phyloP scores from a whole-genome alignment of 1,284 basidiomycete genomes.

The Rhodotorula glutinis region DNA sequence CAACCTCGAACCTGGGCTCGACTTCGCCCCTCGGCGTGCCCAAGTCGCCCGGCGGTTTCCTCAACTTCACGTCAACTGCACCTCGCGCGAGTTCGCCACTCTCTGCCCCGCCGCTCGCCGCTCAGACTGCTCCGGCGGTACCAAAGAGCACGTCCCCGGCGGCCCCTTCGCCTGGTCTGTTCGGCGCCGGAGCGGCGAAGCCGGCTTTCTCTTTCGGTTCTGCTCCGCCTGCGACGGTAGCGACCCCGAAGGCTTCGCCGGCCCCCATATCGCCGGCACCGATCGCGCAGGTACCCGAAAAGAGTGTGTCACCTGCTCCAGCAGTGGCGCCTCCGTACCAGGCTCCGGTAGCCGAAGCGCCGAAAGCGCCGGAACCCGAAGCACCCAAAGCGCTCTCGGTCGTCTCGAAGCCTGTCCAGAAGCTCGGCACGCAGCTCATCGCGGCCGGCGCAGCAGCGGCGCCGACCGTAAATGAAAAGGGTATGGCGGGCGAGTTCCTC shows the following conservation, averaged over 20 bases:
- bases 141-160: neutral
- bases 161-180: neutral
- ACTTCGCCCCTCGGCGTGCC: no score
- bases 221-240: neutral
- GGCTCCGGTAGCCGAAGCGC: no score
- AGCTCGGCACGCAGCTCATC: constrained; percentile 24
- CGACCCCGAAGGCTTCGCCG: neutral
- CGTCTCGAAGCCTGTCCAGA: constrained; percentile 26
- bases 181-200: neutral
- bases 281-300: constrained; percentile 1
- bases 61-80: constrained; percentile 27
- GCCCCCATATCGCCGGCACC: neutral
- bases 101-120: constrained; percentile 9
- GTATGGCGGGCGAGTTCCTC: constrained; percentile 45
- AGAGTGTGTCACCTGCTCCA: neutral
- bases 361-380: constrained; percentile 6
- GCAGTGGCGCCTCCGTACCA: constrained; percentile 21
- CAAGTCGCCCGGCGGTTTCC: constrained; percentile 12
- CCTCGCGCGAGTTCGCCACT: constrained; percentile 24
- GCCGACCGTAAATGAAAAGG: constrained; percentile 42
- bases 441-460: neutral
- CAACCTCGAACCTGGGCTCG: no score
- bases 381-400: constrained; percentile 16
- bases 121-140: neutral
- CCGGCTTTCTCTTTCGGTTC: constrained; percentile 27